Percentiles rank a stretch among this genome's conserved stretches.
phyloP scores from a whole-genome alignment of 2,329 filamentous ascomycete species.

The Cucurbitaria berberidis region DNA sequence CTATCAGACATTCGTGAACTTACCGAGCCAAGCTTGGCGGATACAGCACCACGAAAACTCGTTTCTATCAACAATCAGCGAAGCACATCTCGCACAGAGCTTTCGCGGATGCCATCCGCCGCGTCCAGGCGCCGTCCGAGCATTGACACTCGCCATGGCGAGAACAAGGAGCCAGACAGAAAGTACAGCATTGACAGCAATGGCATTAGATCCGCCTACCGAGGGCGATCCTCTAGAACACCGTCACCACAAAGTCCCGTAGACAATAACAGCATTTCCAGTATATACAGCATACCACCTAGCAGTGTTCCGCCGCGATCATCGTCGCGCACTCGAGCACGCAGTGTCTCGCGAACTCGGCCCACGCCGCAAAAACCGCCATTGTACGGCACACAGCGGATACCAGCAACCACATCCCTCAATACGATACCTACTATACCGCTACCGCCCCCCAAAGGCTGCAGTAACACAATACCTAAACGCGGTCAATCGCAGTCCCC shows the following conservation, averaged over 20 bases:
- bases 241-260: slow-evolving; percentile 42
- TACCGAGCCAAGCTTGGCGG: slow-evolving; percentile 56
- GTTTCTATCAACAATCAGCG: slow-evolving; percentile 27
- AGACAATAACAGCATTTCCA: slow-evolving; percentile 49
- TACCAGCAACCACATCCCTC: slow-evolving; percentile 19
- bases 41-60: slow-evolving; percentile 41
- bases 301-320: slow-evolving; percentile 54
- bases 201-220: slow-evolving; percentile 33
- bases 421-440: slow-evolving; percentile 25
- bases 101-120: slow-evolving; percentile 42
- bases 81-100: slow-evolving; percentile 35
- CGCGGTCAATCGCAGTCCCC: slow-evolving; percentile 57
- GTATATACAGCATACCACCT: slow-evolving; percentile 54
- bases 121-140: slow-evolving; percentile 40
- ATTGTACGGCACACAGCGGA: slow-evolving; percentile 20
- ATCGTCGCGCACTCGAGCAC: slow-evolving; percentile 49
- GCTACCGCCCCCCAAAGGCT: slow-evolving; percentile 32
- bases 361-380: slow-evolving; percentile 23
- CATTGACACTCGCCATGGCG: slow-evolving; percentile 32
- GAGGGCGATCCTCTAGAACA: slow-evolving; percentile 36
- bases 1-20: slow-evolving; percentile 59
- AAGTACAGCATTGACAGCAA: slow-evolving; percentile 38
- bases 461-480: slow-evolving; percentile 50
- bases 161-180: slow-evolving; percentile 37
- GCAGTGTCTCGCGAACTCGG: slow-evolving; percentile 31